Evolutionary conservation across 2,329 filamentous ascomycete species (phyloP).

Genomic region (Fonsecaea nubica): DNA sequence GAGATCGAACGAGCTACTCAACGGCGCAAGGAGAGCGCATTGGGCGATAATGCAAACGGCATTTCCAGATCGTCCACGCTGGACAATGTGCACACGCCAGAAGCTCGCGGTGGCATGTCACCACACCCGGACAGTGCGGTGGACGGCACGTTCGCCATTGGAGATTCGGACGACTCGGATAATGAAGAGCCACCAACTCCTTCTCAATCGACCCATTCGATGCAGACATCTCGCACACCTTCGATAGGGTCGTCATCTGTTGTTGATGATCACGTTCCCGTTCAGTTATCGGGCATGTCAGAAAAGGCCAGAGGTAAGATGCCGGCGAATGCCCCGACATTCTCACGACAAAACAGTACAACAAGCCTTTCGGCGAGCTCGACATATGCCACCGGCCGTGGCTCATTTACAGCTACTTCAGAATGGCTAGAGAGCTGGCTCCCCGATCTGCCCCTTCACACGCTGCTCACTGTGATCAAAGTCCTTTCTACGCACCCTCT

Average conservation of each 20-base stretch:
- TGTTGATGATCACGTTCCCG: slow-evolving; percentile 78
- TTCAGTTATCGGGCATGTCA: slow-evolving; percentile 88
- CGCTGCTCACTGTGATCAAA: slow-evolving; percentile 77
- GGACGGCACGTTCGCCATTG: slow-evolving; percentile 87
- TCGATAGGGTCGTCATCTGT: slow-evolving; percentile 71
- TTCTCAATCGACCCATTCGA: slow-evolving; percentile 62
- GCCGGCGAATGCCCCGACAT: slow-evolving; percentile 79
- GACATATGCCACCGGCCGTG: slow-evolving; percentile 60
- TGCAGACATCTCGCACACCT: slow-evolving; percentile 63
- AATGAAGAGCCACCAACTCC: slow-evolving; percentile 69
- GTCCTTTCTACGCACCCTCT: slow-evolving; percentile 57
- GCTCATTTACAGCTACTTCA: slow-evolving; percentile 75
- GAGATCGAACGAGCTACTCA: slow-evolving; percentile 73
- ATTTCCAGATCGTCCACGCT: slow-evolving; percentile 32
- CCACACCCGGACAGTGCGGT: slow-evolving; percentile 25
- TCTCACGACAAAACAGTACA: slow-evolving; percentile 88
- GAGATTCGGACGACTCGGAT: slow-evolving; percentile 78
- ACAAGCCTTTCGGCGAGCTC: slow-evolving; percentile 76
- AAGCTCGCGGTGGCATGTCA: slow-evolving; percentile 18
- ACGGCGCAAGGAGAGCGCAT: slow-evolving; percentile 56
- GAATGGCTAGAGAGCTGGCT: slow-evolving; percentile 93
- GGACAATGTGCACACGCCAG: slow-evolving; percentile 25
- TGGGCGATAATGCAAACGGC: slow-evolving; percentile 45
- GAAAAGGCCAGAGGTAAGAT: slow-evolving; percentile 97
- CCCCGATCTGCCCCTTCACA: slow-evolving; percentile 87